Base-by-base conservation (phyloP, 345 rosid genomes). In the Dimocarpus longan region DNA sequence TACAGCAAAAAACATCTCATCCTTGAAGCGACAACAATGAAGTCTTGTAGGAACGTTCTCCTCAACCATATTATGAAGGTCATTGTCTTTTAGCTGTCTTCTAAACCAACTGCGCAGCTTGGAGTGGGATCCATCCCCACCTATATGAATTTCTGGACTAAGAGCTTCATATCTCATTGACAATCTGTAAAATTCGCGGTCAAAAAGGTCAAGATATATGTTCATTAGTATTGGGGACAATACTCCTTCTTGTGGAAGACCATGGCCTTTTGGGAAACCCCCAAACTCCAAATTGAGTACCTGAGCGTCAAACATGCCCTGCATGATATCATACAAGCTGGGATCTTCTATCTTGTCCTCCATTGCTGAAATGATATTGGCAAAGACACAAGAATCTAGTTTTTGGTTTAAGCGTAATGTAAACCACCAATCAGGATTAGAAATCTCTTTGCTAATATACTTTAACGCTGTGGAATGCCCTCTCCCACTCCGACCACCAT, bases 161-260 rank as follows among this genome's bases (percentile, higher is more conserved):
- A 93, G 90, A 73, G 92, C 98, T 87, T 95, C 98, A 85, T 90
- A 90, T 79, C 78, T 91, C 95, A 95, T 84, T 6, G 93, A 90
- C 78, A 93, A 84, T 80, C 93, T 85, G 74, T 85, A 89, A 82
- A 89, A 84, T 77, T 95, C 98, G 24, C 56, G 87, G 83, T 95
- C 98, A 70, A 92, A 82, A 26, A 72, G 79, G 82, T 90, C 93
- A 63, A 95, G 95, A 84, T 95, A 93, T 77, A 95, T 88, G 82
- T 92, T 95, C 83, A 92, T 88, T 76, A 95, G 81, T 66, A 95
- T 84, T 66, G 97, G 92, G 69, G 91, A 95, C 83, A 95, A 68
- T 59, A 90, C 82, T 72, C 98, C 98, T 88, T 95, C 98, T 76
- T 95, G 98, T 26, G 98, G 98, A 80, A 95, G 98, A 80, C 98